Evolutionary conservation across 192 early-diverging fungal species (phyloP).

Genomic region (Martensiomyces pterosporus): DNA sequence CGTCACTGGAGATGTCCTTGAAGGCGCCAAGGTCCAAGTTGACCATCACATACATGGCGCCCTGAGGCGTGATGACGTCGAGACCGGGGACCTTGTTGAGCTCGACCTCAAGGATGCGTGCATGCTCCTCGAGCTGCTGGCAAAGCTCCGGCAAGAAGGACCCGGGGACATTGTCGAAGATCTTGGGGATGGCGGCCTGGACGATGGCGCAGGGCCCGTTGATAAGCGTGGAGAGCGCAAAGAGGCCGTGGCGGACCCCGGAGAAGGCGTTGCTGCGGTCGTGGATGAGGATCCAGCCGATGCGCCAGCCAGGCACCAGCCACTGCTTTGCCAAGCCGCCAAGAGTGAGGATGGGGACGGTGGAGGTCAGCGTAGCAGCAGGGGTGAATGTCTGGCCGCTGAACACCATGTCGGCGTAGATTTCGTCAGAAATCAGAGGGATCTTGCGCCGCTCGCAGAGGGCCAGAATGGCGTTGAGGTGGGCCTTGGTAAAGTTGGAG

Average conservation of each 20-base stretch:
- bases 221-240: constrained; percentile 71
- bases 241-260: constrained; percentile 67
- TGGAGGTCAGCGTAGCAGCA: constrained; percentile 66
- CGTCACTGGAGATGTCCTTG: constrained; percentile 68
- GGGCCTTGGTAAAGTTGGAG: constrained; percentile 71
- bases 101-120: constrained; percentile 58
- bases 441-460: constrained; percentile 72
- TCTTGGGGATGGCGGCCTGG: constrained; percentile 74
- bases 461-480: constrained; percentile 65
- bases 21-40: constrained; percentile 66
- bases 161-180: constrained; percentile 66
- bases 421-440: constrained; percentile 86
- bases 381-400: constrained; percentile 57
- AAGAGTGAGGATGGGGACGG: constrained; percentile 79
- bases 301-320: constrained; percentile 88
- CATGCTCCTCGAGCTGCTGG: constrained; percentile 65
- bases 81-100: constrained; percentile 68
- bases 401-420: constrained; percentile 89
- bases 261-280: constrained; percentile 52
- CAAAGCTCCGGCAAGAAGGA: constrained; percentile 67
- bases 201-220: constrained; percentile 77
- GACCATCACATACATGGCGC: constrained; percentile 93
- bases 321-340: constrained; percentile 88
- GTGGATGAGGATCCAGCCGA: constrained; percentile 85
- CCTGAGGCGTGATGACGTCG: constrained; percentile 75